Base-by-base conservation (phyloP, 805 yeast species). In the Barnettozyma siamensis region DNA sequence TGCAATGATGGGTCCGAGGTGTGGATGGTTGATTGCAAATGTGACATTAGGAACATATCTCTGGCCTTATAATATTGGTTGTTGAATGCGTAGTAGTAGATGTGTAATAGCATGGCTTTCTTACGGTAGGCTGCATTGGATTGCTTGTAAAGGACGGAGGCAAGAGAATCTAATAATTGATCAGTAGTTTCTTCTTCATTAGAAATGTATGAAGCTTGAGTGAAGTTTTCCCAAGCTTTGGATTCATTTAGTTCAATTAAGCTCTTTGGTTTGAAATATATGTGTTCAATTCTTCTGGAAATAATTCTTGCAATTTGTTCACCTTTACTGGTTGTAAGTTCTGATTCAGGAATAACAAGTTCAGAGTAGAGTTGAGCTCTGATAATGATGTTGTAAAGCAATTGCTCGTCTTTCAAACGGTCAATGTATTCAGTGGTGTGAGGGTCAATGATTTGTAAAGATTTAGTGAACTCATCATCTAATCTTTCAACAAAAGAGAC, bases 401-500 rank as follows among this genome's bases (percentile, higher is more conserved):
- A 66, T 47, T 80, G 73, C 68, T 93, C 99, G 64, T 89, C 96
- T 64, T 82, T 83, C 59, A 93, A 75, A 63, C 98, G 79, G 51
- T 83, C 85, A 51, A 93, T 76, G 64, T 91, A 93, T 64, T 93
- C 99, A 43, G 87, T 81, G 19, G 97, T 84, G 62, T 93, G 97
- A 34, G 97, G 96, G 64, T 93, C 98, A 56, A 88, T 81, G 51
- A 78, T 78, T 60, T 89, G 88, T 55, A 93, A 74, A 35, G 95
- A 87, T 53, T 83, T 80, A 47, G 85, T 84, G 57, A 89, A 83
- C 69, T 93, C 99, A 58, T 91, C 98, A 60, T 88, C 96, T 48
- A 93, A 74, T 64, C 97, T 82, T 69, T 91, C 99, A 47, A 91
- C 83, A 45, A 85, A 76, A 8, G 96, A 81, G 36, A 84, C 77